Conservation (phyloP, 208 protist species). For the Trypanosoma cruzi region DNA sequence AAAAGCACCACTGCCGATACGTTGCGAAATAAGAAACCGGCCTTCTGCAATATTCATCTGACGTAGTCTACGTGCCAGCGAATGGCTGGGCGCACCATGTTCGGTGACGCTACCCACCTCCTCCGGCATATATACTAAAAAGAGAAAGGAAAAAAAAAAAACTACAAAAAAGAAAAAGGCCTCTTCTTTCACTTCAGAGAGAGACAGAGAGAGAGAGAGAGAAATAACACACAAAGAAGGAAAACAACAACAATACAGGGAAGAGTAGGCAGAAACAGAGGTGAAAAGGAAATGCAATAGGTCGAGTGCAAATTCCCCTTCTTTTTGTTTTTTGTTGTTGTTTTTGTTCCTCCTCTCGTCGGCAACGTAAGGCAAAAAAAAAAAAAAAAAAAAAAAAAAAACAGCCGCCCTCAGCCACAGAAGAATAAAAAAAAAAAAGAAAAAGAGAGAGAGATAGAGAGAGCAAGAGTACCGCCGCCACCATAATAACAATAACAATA, state of each 20-base stretch:
- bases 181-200: neutral
- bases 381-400: conserved; percentile 8
- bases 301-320: neutral
- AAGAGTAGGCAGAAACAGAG: conserved; percentile 1
- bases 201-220: neutral
- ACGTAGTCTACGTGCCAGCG: neutral
- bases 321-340: conserved; percentile 4
- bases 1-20: conserved; percentile 97
- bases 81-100: neutral
- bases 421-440: conserved; percentile 3
- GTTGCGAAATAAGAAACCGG: conserved; percentile 58
- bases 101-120: neutral
- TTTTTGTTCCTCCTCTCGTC: neutral
- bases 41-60: conserved; percentile 51
- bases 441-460: neutral
- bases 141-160: conserved; percentile 8
- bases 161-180: conserved; percentile 16
- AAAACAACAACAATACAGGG: conserved; percentile 2
- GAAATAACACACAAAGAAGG: neutral
- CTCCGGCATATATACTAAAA: conserved; percentile 15
- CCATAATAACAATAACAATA: neutral
- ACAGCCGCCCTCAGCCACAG: too few species aligned
- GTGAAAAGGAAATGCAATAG: neutral
- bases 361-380: neutral
- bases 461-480: neutral